Percentiles rank a stretch among this genome's conserved stretches.
phyloP scores from a whole-genome alignment of 208 protist species.

The Herpetomonas tarakana region DNA sequence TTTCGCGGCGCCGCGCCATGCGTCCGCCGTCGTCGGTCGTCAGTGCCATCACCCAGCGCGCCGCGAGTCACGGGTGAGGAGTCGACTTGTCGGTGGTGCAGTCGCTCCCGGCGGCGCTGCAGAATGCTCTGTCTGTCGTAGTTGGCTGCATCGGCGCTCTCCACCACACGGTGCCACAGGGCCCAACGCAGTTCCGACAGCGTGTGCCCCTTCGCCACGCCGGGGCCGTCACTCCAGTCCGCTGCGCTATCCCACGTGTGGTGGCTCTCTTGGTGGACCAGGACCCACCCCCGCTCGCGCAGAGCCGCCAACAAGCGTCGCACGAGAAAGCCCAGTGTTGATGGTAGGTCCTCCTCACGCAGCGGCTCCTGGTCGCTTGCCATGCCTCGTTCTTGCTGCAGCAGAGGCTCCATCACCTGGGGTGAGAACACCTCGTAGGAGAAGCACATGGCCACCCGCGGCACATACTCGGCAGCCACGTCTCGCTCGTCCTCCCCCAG shows the following conservation, averaged over 20 bases:
- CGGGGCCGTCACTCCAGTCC: not conserved
- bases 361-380: not conserved
- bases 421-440: conserved; percentile 19
- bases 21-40: not conserved
- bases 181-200: no score
- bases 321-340: not conserved
- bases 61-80: not conserved
- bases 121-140: no score
- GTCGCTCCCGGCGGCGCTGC: no score
- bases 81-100: no score
- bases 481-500: conserved; percentile 9
- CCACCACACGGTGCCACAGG: no score
- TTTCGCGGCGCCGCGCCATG: not conserved
- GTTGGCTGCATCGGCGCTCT: no score
- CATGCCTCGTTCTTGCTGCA: not conserved
- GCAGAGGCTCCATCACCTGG: not conserved
- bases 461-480: not conserved
- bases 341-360: not conserved
- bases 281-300: conserved; percentile 19
- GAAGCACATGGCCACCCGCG: conserved; percentile 14
- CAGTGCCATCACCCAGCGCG: not conserved
- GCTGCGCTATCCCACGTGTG: conserved; percentile 17
- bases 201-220: no score
- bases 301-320: conserved; percentile 4
- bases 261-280: conserved; percentile 46